Base-by-base conservation (phyloP, 805 yeast species). In the Hanseniaspora jakobsenii region DNA sequence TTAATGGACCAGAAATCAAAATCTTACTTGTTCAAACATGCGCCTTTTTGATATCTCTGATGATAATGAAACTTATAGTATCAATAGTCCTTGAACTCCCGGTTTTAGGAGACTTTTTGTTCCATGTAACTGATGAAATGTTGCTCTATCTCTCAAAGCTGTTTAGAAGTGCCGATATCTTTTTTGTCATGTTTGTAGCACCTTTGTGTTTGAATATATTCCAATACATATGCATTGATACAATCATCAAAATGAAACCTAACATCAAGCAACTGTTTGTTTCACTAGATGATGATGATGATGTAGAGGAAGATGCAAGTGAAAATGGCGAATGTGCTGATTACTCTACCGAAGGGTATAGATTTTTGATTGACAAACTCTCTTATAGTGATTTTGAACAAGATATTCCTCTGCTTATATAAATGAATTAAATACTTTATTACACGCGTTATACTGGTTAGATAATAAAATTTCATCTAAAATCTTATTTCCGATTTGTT, bases 161-260 rank as follows among this genome's bases (percentile, higher is more conserved):
- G 59, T 62, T 86, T 27, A 91, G 94, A 2, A 76, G 80, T 50
- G 69, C 85, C 30, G 95, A 91, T 59, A 83, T 89, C 13, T 78
- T 81, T 31, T 72, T 89, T 49, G 95, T 91, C 21, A 80, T 89
- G 77, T 73, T 91, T 56, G 72, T 82, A 7, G 80, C 81, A 51
- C 93, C 93, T 1, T 66, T 81, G 5, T 58, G 79, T 48, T 69
- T 82, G 71, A 82, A 82, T 57, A 72, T 81, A 49, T 70, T 82
- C 60, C 93, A 82, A 58, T 75, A 78, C 52, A 68, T 77, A 36
- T 70, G 81, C 50, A 72, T 81, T 31, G 93, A 82, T 55, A 80
- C 75, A 55, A 75, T 82, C 48, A 81, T 82, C 53, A 80, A 77
- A 54, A 66, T 75, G 51, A 80, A 70, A 14, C 40, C 47, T 5